Evolutionary conservation across 305 asterid genomes (phyloP).

Genomic region (Andrographis paniculata): DNA sequence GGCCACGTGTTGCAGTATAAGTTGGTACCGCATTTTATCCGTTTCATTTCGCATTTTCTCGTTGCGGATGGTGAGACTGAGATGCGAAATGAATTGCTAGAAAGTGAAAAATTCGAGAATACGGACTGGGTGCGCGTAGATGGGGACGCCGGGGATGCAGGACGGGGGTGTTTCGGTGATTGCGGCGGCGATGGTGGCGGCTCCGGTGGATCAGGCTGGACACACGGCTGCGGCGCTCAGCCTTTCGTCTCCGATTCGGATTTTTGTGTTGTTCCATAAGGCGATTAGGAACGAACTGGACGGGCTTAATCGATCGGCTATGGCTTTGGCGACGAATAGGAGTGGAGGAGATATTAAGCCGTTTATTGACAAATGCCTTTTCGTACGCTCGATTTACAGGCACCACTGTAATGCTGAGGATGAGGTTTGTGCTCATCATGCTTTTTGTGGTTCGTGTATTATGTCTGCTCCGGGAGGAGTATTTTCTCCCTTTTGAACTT

Average conservation of each 20-base stretch:
- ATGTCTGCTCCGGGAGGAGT: slow-evolving; percentile 1
- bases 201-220: slow-evolving; percentile 51
- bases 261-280: slow-evolving; percentile 71
- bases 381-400: slow-evolving; percentile 78
- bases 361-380: slow-evolving; percentile 57
- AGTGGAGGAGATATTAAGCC: slow-evolving; percentile 56
- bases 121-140: too few species aligned
- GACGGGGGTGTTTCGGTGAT: slow-evolving; percentile 52
- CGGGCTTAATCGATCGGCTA: slow-evolving; percentile 66
- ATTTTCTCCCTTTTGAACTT: neutral
- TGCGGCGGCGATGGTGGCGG: slow-evolving; percentile 31
- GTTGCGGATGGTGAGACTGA: too few species aligned
- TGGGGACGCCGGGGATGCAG: slow-evolving; percentile 34
- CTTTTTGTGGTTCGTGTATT: slow-evolving; percentile 11
- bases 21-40: too few species aligned
- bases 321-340: slow-evolving; percentile 60
- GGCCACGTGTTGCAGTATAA: too few species aligned
- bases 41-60: too few species aligned
- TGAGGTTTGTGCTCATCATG: slow-evolving; percentile 47
- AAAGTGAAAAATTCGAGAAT: too few species aligned
- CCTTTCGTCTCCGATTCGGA: slow-evolving; percentile 78
- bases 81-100: too few species aligned
- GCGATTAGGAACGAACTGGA: slow-evolving; percentile 83
- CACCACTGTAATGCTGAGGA: slow-evolving; percentile 99
- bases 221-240: slow-evolving; percentile 34